These are phyloP conservation scores for Plectosphaerella cucumerina DNA, from an alignment of 2,329 filamentous ascomycete genomes.

Conservation along the genomic window DNA sequence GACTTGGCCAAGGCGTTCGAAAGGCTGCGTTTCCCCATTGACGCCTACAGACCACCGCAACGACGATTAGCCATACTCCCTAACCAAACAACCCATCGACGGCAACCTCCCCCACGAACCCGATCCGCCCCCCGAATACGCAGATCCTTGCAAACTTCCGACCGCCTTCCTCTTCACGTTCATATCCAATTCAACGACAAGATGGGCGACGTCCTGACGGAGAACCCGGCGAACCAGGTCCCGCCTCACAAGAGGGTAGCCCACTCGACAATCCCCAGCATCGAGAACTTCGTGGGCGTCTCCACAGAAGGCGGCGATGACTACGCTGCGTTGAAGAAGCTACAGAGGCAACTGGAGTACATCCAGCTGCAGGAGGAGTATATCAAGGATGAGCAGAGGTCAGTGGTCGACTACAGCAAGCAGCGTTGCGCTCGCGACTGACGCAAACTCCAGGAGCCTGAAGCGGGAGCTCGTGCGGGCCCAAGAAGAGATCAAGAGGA, in stretches of 20 bases:
- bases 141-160: neutral
- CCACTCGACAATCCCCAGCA: conserved; percentile 78
- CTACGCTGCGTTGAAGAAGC: conserved; percentile 92
- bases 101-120: neutral
- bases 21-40: conserved; percentile 15
- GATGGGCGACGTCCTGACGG: conserved; percentile 87
- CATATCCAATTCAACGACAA: conserved; percentile 19
- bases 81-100: conserved; percentile 5
- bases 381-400: conserved; percentile 99
- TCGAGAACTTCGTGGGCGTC: conserved; percentile 84
- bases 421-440: conserved; percentile 6
- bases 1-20: conserved; percentile 11
- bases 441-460: conserved; percentile 61
- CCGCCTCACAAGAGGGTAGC: conserved; percentile 77
- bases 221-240: conserved; percentile 70
- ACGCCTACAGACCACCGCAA: conserved; percentile 10
- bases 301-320: conserved; percentile 81
- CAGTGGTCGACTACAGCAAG: conserved; percentile 14
- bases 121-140: neutral
- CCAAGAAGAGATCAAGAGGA: conserved; percentile 99
- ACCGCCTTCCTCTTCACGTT: neutral
- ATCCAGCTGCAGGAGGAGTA: conserved; percentile 99
- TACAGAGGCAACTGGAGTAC: conserved; percentile 93
- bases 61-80: neutral
- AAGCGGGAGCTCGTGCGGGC: conserved; percentile 96